Conservation (phyloP, 169 alveolate species). For the Plasmodium knowlesi region DNA sequence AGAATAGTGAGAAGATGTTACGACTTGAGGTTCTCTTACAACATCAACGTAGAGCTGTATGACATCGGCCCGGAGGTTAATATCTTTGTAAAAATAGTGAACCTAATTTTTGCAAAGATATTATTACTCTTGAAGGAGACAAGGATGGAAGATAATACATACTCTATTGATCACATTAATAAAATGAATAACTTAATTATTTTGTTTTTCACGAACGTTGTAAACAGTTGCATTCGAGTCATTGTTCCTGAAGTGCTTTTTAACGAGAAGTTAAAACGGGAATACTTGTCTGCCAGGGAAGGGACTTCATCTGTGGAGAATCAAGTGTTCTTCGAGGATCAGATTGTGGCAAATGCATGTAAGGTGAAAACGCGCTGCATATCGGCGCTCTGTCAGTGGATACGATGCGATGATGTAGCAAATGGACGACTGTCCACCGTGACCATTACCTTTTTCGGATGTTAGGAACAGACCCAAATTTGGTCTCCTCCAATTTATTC, state of each 20-base stretch:
- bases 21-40: conserved; percentile 28
- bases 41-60: conserved; percentile 56
- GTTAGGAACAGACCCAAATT: too few relatives aligned
- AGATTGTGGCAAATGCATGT: conserved; percentile 62
- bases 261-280: conserved; percentile 33
- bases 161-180: conserved; percentile 35
- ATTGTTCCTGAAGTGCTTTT: conserved; percentile 39
- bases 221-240: conserved; percentile 44
- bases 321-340: conserved; percentile 18
- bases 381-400: neutral
- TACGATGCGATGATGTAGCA: neutral
- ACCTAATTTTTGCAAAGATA: conserved; percentile 62
- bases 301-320: neutral
- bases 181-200: conserved; percentile 41
- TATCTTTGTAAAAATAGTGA: conserved; percentile 66
- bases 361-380: neutral
- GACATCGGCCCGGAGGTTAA: conserved; percentile 70
- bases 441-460: too few relatives aligned
- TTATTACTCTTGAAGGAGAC: conserved; percentile 49
- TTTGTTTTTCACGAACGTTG: conserved; percentile 34
- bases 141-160: conserved; percentile 21
- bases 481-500: neutral
- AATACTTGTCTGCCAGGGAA: conserved; percentile 27
- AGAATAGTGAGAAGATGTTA: conserved; percentile 45
- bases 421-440: neutral